Evolutionary conservation across 345 rosid species (phyloP).

Genomic region (Salix viminalis): DNA sequence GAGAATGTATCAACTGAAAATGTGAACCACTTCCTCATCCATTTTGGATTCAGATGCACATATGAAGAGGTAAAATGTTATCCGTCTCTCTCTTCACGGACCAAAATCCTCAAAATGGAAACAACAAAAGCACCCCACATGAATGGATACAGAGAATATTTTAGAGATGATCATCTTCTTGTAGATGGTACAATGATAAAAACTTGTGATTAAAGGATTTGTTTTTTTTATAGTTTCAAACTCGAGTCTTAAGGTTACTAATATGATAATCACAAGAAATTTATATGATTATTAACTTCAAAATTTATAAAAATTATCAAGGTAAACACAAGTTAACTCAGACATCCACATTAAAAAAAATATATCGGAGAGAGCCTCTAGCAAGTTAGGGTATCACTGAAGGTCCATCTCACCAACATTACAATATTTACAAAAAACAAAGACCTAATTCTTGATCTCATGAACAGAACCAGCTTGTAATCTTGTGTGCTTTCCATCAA

Average conservation of each 20-base stretch:
- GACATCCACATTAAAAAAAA: no score
- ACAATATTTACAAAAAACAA: background rate
- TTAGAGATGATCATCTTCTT: no score
- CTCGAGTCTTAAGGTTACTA: no score
- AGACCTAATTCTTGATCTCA: background rate
- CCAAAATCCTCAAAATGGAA: background rate
- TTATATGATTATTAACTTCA: no score
- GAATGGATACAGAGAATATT: background rate
- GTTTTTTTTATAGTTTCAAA: no score
- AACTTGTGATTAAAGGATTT: no score
- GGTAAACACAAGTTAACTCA: no score
- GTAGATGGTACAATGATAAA: no score
- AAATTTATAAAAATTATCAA: no score
- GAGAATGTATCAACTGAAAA: no score
- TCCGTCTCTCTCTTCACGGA: background rate
- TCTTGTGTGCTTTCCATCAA: background rate
- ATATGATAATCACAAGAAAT: no score
- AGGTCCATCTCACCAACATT: background rate
- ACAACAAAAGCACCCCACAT: background rate
- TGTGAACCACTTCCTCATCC: background rate
- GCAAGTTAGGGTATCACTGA: background rate
- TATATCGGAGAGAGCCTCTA: background rate
- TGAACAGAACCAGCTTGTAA: background rate
- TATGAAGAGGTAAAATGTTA: background rate
- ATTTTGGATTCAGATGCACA: background rate